phyloP scores from a whole-genome alignment of 768 basidiomycete genomes.

The Psilocybe subaeruginosa region DNA sequence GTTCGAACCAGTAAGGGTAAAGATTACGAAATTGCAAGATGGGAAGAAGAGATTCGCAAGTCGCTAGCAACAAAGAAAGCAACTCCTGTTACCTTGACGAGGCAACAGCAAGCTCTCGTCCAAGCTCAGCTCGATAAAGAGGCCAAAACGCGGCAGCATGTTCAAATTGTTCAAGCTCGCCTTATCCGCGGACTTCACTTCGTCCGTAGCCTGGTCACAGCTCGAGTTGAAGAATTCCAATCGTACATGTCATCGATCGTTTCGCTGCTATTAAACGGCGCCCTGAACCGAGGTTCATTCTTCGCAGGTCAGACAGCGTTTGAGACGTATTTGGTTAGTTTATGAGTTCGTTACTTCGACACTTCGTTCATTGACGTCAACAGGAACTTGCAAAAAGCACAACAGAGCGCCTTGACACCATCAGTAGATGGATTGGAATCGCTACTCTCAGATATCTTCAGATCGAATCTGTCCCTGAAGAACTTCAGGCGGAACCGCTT shows the following conservation, averaged over 20 bases:
- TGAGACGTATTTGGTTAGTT: slow-evolving; percentile 76
- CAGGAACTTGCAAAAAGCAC: slow-evolving; percentile 74
- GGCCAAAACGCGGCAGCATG: slow-evolving; percentile 60
- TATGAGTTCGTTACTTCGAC: background rate
- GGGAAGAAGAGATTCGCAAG: slow-evolving; percentile 94
- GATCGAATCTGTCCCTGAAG: slow-evolving; percentile 68
- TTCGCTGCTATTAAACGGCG: slow-evolving; percentile 64
- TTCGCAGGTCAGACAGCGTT: slow-evolving; percentile 70
- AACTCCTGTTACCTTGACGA: slow-evolving; percentile 61
- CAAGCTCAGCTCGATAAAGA: slow-evolving; percentile 86
- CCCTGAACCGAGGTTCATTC: slow-evolving; percentile 57
- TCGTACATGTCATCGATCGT: slow-evolving; percentile 61
- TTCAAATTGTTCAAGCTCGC: slow-evolving; percentile 53
- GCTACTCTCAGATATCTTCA: slow-evolving; percentile 80
- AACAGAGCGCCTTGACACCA: slow-evolving; percentile 72
- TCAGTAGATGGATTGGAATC: slow-evolving; percentile 76
- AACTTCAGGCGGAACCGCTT: slow-evolving; percentile 72
- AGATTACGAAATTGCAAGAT: slow-evolving; percentile 86
- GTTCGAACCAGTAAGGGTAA: slow-evolving; percentile 73
- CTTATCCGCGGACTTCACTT: slow-evolving; percentile 72
- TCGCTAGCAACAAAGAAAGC: slow-evolving; percentile 83
- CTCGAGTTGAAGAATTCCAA: slow-evolving; percentile 53
- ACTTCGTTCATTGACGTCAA: background rate
- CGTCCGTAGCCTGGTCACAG: slow-evolving; percentile 62
- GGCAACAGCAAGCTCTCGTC: slow-evolving; percentile 84